These are phyloP conservation scores for Boletus subparvulus DNA, from an alignment of 768 basidiomycete genomes.

Conservation along the genomic window DNA sequence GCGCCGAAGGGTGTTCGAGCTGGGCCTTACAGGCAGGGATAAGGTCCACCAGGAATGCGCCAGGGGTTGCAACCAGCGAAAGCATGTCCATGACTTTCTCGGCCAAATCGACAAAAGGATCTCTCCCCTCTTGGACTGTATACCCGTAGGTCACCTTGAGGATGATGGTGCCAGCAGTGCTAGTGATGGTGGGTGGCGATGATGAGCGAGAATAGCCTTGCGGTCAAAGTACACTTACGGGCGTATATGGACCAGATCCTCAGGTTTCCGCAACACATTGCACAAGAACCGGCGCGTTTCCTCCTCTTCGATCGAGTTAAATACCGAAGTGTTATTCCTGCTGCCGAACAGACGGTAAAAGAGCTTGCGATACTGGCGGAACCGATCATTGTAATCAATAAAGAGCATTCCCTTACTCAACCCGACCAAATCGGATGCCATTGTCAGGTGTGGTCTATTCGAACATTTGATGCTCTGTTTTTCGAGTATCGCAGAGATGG, in stretches of 20 bases:
- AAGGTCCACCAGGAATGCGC: slow-evolving; percentile 22
- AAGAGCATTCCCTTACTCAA: slow-evolving; percentile 6
- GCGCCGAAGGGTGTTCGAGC: no score
- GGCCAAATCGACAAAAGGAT: slow-evolving; percentile 36
- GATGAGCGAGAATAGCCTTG: neutral
- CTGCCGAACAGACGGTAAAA: slow-evolving; percentile 10
- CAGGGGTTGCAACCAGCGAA: neutral
- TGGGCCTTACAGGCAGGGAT: slow-evolving; percentile 19
- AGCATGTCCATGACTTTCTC: slow-evolving; percentile 23
- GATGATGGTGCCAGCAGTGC: slow-evolving; percentile 27
- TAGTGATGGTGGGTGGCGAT: neutral
- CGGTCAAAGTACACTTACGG: slow-evolving; percentile 9
- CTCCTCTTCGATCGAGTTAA: slow-evolving; percentile 19
- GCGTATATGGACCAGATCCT: slow-evolving; percentile 21
- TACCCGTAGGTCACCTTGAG: slow-evolving; percentile 44
- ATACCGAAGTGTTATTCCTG: slow-evolving; percentile 4
- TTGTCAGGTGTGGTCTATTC: slow-evolving; percentile 14
- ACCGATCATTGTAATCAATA: slow-evolving; percentile 1
- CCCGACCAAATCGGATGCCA: slow-evolving; percentile 24
- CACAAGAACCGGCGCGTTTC: slow-evolving; percentile 19
- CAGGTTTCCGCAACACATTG: slow-evolving; percentile 18
- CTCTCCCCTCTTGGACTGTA: slow-evolving; percentile 33
- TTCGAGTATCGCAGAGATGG: slow-evolving; percentile 49
- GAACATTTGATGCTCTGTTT: slow-evolving; percentile 56
- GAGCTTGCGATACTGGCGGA: slow-evolving; percentile 16